Base-by-base conservation (phyloP, 1,284 basidiomycete species). In the Hypsizygus ulmarius region DNA sequence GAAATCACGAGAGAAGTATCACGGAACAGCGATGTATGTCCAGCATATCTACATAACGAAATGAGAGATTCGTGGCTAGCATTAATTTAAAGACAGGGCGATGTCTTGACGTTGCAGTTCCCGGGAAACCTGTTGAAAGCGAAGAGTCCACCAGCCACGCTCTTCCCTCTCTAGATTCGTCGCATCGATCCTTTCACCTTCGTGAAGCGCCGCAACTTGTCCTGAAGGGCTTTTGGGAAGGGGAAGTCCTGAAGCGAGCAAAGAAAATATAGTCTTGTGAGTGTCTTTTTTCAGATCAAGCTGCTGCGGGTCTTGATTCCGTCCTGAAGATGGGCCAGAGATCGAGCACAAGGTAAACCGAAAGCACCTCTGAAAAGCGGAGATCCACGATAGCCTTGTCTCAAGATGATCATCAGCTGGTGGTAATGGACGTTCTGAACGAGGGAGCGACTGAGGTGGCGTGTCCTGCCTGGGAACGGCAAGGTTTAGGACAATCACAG, bases 141-240 rank as follows among this genome's bases (percentile, higher is more conserved):
- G 70, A 43, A 83, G 59, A 2, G 81, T 75, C 88, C 89, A 91
- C 85, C 87, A 91, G 2, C 79, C 84, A 0, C 88, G 72, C 56
- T 90, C 85, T 61, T 89, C 84, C 34, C 85, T 66, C 59, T 90
- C 88, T 45, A 71, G 71, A 42, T 69, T 47, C 33, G 8, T 33
- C 11, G 32, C 35, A 32, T 45, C 47, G 2, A 29, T 21, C 7
- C 18, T 35, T n/a, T 34, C 45, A 0, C 37, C 40, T 18, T n/a
- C 27, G 1, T 35, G 54, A 25, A 64, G 57, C 11, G 72, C 73
- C 1, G 65, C 64, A 7, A 77, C 57, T 53, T 84, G 82, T 46
- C 77, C 63, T 0, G 82, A 86, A 7, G 84, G 85, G 51, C 82
- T 84, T 64, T 82, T 86, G 12, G 84, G 84, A 3, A 84, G 54